phyloP scores from a whole-genome alignment of 306 rosid genomes.

The Pyrus pyrifolia region DNA sequence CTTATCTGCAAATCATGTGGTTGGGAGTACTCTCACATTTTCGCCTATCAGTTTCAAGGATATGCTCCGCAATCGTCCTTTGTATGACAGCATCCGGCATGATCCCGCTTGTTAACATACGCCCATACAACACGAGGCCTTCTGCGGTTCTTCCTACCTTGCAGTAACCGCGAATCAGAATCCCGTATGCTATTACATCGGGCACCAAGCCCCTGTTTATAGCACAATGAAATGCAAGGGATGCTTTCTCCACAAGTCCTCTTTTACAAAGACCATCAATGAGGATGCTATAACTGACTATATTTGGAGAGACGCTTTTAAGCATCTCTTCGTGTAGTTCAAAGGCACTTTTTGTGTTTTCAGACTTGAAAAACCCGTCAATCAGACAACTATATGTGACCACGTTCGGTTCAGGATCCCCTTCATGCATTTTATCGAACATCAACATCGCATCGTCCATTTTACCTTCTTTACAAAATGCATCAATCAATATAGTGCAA shows the following conservation, averaged over 20 bases:
- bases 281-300: slow-evolving; percentile 29
- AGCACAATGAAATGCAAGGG: slow-evolving; percentile 27
- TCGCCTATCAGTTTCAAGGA: background rate
- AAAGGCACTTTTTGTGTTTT: slow-evolving; percentile 8
- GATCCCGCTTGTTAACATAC: slow-evolving; percentile 17
- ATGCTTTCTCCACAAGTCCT: slow-evolving; percentile 22
- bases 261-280: slow-evolving; percentile 36
- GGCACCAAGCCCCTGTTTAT: slow-evolving; percentile 19
- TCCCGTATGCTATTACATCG: slow-evolving; percentile 28
- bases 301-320: slow-evolving; percentile 22
- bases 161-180: slow-evolving; percentile 27
- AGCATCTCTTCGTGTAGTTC: slow-evolving; percentile 26
- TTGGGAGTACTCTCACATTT: background rate
- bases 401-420: slow-evolving; percentile 19
- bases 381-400: slow-evolving; percentile 29
- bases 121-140: slow-evolving; percentile 16
- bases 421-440: slow-evolving; percentile 19
- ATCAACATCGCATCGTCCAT: slow-evolving; percentile 22
- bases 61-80: background rate
- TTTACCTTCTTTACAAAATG: slow-evolving; percentile 22
- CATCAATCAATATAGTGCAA: slow-evolving; percentile 22
- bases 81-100: slow-evolving; percentile 19
- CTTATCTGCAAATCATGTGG: background rate
- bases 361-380: slow-evolving; percentile 28
- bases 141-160: slow-evolving; percentile 19